Conservation (phyloP, 495 filamentous ascomycete species). For the Letharia lupina region DNA sequence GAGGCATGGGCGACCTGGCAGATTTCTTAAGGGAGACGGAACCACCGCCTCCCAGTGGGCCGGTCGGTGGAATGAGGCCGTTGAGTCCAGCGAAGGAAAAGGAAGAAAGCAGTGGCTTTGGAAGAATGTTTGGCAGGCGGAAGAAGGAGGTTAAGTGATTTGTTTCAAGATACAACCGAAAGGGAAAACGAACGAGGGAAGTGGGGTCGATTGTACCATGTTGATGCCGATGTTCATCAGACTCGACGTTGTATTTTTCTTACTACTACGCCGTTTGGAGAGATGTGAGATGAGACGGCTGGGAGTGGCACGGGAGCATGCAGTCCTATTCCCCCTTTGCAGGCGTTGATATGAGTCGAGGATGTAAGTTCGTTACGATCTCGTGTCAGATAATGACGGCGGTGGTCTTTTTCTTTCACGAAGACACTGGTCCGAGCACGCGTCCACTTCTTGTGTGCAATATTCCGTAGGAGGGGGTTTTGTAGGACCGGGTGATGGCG, state of each 20-base stretch:
- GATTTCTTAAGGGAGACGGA: slow-evolving; percentile 71
- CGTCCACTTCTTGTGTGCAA: too few relatives aligned
- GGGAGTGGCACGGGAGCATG: background rate
- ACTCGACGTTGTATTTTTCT: background rate
- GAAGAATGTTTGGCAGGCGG: slow-evolving; percentile 12
- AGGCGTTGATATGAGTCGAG: background rate
- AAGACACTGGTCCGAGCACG: background rate
- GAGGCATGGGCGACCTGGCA: slow-evolving; percentile 62
- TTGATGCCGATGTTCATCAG: background rate
- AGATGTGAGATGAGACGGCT: background rate
- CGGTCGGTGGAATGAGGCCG: slow-evolving; percentile 9
- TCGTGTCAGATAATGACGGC: background rate
- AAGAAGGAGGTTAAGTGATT: slow-evolving; percentile 12
- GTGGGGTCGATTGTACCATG: background rate
- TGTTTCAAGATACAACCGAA: background rate
- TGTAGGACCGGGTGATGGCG: too few relatives aligned
- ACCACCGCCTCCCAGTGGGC: slow-evolving; percentile 46
- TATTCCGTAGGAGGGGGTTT: too few relatives aligned
- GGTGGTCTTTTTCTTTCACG: background rate
- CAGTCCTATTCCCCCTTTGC: background rate
- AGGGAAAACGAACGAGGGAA: too few relatives aligned
- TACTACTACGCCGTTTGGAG: background rate
- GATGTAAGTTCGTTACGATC: background rate
- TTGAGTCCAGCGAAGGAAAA: slow-evolving; percentile 18
- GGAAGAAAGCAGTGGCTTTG: slow-evolving; percentile 16